These are phyloP conservation scores for Dactylella cylindrospora DNA, from an alignment of 2,329 filamentous ascomycete genomes.

Conservation along the genomic window DNA sequence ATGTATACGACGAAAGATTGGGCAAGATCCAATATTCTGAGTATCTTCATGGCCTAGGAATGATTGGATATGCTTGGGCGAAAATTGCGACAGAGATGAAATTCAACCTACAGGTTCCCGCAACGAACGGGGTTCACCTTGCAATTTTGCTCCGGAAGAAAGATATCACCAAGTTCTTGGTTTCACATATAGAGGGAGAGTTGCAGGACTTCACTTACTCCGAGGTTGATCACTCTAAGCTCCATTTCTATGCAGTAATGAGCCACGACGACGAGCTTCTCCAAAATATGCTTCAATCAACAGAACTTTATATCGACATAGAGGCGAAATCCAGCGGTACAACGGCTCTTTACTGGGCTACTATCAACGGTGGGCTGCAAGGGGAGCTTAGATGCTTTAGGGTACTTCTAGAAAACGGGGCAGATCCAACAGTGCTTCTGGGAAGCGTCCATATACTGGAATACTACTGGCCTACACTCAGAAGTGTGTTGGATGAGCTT, in stretches of 20 bases:
- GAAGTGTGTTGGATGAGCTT: not conserved
- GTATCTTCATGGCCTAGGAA: not conserved
- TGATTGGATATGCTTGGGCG: not conserved
- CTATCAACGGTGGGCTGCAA: no score
- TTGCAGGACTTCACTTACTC: not conserved
- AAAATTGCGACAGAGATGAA: not conserved
- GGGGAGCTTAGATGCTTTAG: not conserved
- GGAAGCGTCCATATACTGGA: not conserved
- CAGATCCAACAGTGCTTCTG: not conserved
- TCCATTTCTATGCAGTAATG: conserved; percentile 7
- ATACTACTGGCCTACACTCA: not conserved
- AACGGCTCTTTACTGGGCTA: not conserved
- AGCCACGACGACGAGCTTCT: conserved; percentile 1
- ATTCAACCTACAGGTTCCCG: not conserved
- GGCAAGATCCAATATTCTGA: not conserved
- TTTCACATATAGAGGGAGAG: not conserved
- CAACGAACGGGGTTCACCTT: conserved; percentile 1
- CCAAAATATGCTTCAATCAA: not conserved
- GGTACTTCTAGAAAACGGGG: not conserved
- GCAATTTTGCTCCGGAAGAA: conserved; percentile 1
- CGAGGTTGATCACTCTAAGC: not conserved
- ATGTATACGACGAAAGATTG: not conserved
- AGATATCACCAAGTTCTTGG: conserved; percentile 5
- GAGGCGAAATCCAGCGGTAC: not conserved
- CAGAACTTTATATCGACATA: not conserved